Conservation (phyloP, 441 rosid genomes). For the Corymbia calophylla region DNA sequence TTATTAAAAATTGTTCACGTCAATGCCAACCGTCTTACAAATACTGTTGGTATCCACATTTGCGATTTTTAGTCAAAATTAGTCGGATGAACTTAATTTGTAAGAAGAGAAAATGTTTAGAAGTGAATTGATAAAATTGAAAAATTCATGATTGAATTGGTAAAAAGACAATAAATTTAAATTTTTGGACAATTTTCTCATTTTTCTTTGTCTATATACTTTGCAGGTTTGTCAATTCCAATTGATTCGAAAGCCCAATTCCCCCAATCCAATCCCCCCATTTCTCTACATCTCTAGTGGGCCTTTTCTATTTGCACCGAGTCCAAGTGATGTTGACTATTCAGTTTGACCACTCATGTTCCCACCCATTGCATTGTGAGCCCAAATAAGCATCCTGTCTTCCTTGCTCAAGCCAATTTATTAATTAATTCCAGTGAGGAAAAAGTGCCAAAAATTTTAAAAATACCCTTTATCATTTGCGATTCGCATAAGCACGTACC, state of each 20-base stretch:
- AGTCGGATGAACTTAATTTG: too few species aligned
- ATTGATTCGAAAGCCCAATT: background rate
- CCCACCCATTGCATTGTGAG: background rate
- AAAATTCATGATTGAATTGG: too few species aligned
- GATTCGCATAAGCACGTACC: background rate
- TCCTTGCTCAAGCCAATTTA: background rate
- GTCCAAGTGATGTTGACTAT: background rate
- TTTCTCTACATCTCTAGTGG: background rate
- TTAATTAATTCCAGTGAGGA: background rate
- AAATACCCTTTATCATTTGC: background rate
- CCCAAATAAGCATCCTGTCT: background rate
- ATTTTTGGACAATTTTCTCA: too few species aligned
- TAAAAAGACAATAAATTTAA: too few species aligned
- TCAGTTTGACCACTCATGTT: background rate
- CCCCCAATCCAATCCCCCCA: background rate
- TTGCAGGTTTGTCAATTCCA: background rate
- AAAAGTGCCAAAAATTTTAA: background rate
- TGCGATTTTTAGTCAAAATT: too few species aligned
- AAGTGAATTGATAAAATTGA: too few species aligned
- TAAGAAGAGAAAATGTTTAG: too few species aligned
- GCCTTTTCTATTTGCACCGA: background rate
- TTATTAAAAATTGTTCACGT: too few species aligned
- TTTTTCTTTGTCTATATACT: background rate
- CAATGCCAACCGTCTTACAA: too few species aligned
- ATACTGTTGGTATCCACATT: too few species aligned